Conservation (phyloP, 1,139 yeast species). For the Debaryomycetaceae sp. region DNA sequence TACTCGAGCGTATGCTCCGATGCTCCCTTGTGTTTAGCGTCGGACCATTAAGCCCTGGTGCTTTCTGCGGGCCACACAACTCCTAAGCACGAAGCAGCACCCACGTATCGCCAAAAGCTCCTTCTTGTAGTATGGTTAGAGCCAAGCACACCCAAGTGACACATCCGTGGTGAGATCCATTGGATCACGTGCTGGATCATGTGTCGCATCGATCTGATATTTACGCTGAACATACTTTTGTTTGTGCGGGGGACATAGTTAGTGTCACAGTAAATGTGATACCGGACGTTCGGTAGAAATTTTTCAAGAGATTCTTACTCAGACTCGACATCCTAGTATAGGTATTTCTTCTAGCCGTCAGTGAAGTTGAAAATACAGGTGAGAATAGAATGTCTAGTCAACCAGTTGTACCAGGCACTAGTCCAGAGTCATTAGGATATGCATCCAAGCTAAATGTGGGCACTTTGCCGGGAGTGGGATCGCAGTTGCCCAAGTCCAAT, state of each 20-base stretch:
- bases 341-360: background rate
- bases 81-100: too few relatives aligned
- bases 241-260: constrained; percentile 1
- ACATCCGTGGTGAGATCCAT: too few relatives aligned
- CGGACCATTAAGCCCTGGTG: too few relatives aligned
- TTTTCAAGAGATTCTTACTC: constrained; percentile 2
- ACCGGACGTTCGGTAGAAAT: constrained; percentile 2
- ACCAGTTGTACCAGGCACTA: constrained; percentile 11
- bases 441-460: constrained; percentile 51
- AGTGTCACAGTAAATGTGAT: constrained; percentile 3
- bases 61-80: too few relatives aligned
- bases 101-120: too few relatives aligned
- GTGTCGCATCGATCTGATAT: background rate
- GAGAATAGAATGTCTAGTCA: constrained; percentile 5
- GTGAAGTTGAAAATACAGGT: background rate
- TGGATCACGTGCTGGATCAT: too few relatives aligned
- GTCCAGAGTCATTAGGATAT: constrained; percentile 46
- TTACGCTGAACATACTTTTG: background rate
- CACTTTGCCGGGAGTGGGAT: constrained; percentile 56
- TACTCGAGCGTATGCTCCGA: too few relatives aligned
- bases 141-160: too few relatives aligned
- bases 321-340: background rate
- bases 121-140: too few relatives aligned
- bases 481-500: constrained; percentile 47
- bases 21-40: too few relatives aligned